Percentiles rank a stretch among this genome's conserved stretches.
Evolutionary conservation across 2,329 filamentous ascomycete genomes (phyloP).

Genomic region (Curvularia lunata): DNA sequence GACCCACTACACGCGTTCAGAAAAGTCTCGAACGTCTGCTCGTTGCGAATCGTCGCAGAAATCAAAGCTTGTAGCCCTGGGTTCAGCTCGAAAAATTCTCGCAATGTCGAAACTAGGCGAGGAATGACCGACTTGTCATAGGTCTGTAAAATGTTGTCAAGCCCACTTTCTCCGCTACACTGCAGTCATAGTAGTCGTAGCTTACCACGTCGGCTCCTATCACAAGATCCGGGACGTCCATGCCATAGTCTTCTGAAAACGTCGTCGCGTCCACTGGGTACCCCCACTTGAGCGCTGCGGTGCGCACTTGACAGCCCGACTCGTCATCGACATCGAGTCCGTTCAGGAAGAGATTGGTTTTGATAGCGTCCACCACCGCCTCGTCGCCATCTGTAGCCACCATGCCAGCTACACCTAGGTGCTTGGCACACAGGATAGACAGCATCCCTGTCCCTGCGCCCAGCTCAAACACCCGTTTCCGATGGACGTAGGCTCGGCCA

Average conservation of each 20-base stretch:
- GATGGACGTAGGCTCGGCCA: slow-evolving; percentile 57
- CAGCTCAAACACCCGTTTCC: slow-evolving; percentile 71
- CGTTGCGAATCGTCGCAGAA: slow-evolving; percentile 73
- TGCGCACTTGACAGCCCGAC: slow-evolving; percentile 46
- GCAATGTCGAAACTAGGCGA: slow-evolving; percentile 68
- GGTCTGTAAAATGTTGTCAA: slow-evolving; percentile 56
- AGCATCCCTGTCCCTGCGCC: slow-evolving; percentile 79
- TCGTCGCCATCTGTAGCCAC: slow-evolving; percentile 77
- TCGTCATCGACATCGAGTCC: slow-evolving; percentile 58
- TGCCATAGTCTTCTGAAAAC: slow-evolving; percentile 61
- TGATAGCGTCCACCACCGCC: slow-evolving; percentile 71
- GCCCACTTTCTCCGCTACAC: slow-evolving; percentile 16
- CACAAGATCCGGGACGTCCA: slow-evolving; percentile 64
- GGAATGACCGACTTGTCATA: slow-evolving; percentile 72
- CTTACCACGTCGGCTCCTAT: slow-evolving; percentile 74
- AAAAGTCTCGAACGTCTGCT: slow-evolving; percentile 71
- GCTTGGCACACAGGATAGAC: slow-evolving; percentile 74
- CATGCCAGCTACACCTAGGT: slow-evolving; percentile 65
- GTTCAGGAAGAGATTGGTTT: slow-evolving; percentile 73
- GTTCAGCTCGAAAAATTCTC: slow-evolving; percentile 65
- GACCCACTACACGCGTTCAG: slow-evolving; percentile 62
- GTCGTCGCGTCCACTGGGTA: slow-evolving; percentile 63
- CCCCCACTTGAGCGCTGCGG: slow-evolving; percentile 70
- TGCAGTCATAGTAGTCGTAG: slow-evolving; percentile 16
- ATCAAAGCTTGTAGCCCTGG: slow-evolving; percentile 67